These are phyloP conservation scores for Lasiodiplodia gonubiensis DNA, from an alignment of 2,329 filamentous ascomycete species.

Conservation along the genomic window DNA sequence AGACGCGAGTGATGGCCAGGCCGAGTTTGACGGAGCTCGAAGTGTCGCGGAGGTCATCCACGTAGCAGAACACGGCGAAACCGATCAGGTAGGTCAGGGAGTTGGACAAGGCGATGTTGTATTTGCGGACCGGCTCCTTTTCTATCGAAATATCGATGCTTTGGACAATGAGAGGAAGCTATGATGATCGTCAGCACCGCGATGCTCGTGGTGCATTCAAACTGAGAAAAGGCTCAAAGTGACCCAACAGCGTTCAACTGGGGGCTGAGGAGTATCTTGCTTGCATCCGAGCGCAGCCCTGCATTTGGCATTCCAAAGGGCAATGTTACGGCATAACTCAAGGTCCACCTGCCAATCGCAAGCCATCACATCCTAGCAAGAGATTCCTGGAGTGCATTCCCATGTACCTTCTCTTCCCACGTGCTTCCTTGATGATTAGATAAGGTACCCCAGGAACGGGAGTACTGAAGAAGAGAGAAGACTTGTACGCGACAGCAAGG, in stretches of 20 bases:
- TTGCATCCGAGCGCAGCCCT: background rate
- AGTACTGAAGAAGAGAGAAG: background rate
- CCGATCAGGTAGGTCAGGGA: conserved; percentile 20
- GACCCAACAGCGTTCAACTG: background rate
- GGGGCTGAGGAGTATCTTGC: background rate
- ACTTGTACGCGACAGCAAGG: background rate
- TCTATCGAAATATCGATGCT: conserved; percentile 23
- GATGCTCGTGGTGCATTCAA: conserved; percentile 11
- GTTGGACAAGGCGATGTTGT: conserved; percentile 24
- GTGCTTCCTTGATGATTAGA: background rate
- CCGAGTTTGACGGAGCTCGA: conserved; percentile 6
- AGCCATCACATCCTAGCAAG: background rate
- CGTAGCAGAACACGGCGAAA: conserved; percentile 18
- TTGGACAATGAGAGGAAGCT: conserved; percentile 26
- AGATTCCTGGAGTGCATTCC: background rate
- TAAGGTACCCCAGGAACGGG: background rate
- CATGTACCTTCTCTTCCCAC: background rate
- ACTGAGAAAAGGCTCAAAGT: no score
- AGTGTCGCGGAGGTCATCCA: conserved; percentile 13
- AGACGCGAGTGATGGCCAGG: conserved; percentile 15
- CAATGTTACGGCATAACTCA: background rate
- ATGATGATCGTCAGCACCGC: conserved; percentile 17
- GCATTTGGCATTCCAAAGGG: background rate
- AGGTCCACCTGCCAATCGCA: background rate
- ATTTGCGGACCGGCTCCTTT: conserved; percentile 27